These are phyloP conservation scores for Psidium guajava DNA, from an alignment of 345 rosid species.

Conservation along the genomic window DNA sequence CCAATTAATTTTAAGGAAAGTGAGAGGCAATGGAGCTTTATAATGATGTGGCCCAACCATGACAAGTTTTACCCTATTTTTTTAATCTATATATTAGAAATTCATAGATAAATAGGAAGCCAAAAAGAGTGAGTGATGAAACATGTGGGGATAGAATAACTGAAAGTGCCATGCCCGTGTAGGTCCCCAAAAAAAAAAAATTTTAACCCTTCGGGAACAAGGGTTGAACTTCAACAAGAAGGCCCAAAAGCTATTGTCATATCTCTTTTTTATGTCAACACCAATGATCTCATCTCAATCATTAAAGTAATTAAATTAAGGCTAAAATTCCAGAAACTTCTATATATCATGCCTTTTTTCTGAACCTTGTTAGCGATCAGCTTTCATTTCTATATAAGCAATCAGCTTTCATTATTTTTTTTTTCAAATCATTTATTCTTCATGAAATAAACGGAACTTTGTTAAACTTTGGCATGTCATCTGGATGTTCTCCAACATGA, in stretches of 20 bases:
- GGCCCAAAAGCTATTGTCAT: neutral
- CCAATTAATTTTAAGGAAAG: neutral
- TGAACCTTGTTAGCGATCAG: no score
- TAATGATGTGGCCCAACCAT: neutral
- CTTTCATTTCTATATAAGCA: no score
- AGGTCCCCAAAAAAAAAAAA: neutral
- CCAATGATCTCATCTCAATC: neutral
- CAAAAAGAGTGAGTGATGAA: neutral
- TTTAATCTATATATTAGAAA: neutral
- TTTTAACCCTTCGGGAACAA: neutral
- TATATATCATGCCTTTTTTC: no score
- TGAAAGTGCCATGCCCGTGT: neutral
- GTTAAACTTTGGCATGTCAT: no score
- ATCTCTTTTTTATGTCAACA: neutral
- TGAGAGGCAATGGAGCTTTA: neutral
- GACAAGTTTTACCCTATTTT: no score
- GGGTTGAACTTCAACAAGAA: neutral
- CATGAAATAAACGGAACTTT: no score
- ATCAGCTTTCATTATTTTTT: no score
- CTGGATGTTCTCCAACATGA: no score
- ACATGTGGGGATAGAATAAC: neutral
- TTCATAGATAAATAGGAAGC: neutral
- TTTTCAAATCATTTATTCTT: no score
- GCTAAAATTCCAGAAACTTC: no score
- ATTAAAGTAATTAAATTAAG: neutral